Evolutionary conservation across 2,329 filamentous ascomycete genomes (phyloP).

Genomic region (Xylariaceae sp.): DNA sequence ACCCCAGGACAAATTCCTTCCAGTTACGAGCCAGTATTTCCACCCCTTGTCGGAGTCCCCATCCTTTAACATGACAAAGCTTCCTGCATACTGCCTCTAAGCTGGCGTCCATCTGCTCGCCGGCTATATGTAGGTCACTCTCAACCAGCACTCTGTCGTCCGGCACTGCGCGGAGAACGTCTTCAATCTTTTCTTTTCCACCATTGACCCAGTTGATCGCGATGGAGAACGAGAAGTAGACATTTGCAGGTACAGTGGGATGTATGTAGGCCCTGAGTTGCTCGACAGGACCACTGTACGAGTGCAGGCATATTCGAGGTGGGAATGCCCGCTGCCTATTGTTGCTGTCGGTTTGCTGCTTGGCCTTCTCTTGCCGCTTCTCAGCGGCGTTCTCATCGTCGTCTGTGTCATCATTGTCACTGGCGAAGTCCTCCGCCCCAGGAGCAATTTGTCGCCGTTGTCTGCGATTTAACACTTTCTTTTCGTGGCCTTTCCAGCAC

Average conservation of each 20-base stretch:
- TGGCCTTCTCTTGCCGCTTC: not conserved
- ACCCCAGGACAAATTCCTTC: slow-evolving; percentile 67
- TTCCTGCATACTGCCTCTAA: slow-evolving; percentile 71
- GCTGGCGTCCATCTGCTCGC: slow-evolving; percentile 69
- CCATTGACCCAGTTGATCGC: slow-evolving; percentile 68
- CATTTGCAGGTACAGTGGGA: slow-evolving; percentile 62
- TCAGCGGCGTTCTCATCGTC: slow-evolving; percentile 25
- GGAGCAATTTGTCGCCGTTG: slow-evolving; percentile 47
- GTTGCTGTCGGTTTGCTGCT: not conserved
- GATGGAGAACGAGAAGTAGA: slow-evolving; percentile 86
- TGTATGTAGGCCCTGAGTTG: slow-evolving; percentile 73
- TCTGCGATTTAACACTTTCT: slow-evolving; percentile 52
- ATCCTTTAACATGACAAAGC: slow-evolving; percentile 73
- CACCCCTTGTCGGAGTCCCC: slow-evolving; percentile 68
- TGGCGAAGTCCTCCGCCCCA: slow-evolving; percentile 43
- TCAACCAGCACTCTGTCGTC: slow-evolving; percentile 78
- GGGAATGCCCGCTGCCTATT: slow-evolving; percentile 61
- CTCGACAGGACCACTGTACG: slow-evolving; percentile 75
- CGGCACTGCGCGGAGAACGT: slow-evolving; percentile 67
- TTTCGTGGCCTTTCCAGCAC: slow-evolving; percentile 67
- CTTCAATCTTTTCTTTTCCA: slow-evolving; percentile 46
- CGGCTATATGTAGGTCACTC: slow-evolving; percentile 83
- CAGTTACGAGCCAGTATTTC: slow-evolving; percentile 67
- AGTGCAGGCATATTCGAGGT: slow-evolving; percentile 87
- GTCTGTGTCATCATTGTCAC: slow-evolving; percentile 33